A percentile compares a stretch with the other conserved stretches of the same genome.
phyloP scores from a whole-genome alignment of 108 stramenopile genomes.

The Pseudonitzschia delicatissima region DNA sequence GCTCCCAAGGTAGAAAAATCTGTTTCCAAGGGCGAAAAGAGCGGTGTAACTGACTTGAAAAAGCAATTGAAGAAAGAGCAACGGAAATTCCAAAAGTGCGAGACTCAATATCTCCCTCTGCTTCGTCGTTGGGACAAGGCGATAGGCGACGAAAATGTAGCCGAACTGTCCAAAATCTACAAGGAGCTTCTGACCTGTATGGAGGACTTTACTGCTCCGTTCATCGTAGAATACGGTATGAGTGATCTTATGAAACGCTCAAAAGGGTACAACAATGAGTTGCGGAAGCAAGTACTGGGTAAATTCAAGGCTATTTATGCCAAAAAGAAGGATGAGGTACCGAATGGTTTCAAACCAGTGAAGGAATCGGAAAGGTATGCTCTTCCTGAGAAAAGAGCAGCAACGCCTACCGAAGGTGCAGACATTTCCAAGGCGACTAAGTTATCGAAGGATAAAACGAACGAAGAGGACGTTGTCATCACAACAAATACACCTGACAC shows the following conservation, averaged over 20 bases:
- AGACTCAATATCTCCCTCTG: conserved; percentile 8
- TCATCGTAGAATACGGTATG: conserved; percentile 27
- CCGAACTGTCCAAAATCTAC: conserved; percentile 11
- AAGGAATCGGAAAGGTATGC: conserved; percentile 5
- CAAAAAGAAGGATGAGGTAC: conserved; percentile 18
- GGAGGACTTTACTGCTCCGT: conserved; percentile 18
- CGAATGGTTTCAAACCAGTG: conserved; percentile 26
- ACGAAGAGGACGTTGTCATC: background rate
- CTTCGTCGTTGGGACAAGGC: conserved; percentile 20
- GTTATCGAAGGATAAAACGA: background rate
- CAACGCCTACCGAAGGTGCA: background rate
- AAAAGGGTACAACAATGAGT: conserved; percentile 18
- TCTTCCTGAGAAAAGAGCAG: background rate
- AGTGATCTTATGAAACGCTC: conserved; percentile 30
- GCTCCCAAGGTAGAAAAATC: background rate
- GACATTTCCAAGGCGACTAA: background rate
- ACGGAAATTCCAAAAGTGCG: conserved; percentile 12
- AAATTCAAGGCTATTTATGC: conserved; percentile 18
- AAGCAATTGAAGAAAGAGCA: conserved; percentile 7
- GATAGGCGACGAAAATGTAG: conserved; percentile 15
- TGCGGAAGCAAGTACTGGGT: conserved; percentile 1
- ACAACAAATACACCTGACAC: no score
- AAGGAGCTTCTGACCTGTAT: conserved; percentile 11
- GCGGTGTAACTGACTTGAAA: background rate
- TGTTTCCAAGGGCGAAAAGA: conserved; percentile 11